Conservation (phyloP, 2,329 filamentous ascomycete species). For the Aspergillus neotritici region DNA sequence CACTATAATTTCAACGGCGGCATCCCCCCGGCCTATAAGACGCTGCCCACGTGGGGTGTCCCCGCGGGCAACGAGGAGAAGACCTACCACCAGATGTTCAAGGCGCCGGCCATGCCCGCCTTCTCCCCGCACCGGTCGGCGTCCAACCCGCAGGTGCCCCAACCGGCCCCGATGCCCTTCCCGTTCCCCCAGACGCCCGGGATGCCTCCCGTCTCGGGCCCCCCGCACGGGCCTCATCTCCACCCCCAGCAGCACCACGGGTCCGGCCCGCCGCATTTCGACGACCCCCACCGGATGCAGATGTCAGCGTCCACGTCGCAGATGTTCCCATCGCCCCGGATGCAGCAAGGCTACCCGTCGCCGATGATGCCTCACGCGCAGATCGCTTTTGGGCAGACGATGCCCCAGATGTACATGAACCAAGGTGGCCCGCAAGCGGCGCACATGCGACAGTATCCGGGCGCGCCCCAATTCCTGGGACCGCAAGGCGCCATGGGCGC, state of each 20-base stretch:
- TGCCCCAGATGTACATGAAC: conserved; percentile 65
- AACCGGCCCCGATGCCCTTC: conserved; percentile 77
- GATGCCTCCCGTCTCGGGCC: conserved; percentile 62
- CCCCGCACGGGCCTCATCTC: conserved; percentile 72
- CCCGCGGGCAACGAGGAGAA: conserved; percentile 66
- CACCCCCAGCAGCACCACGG: conserved; percentile 69
- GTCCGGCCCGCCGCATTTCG: conserved; percentile 62
- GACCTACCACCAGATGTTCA: conserved; percentile 75
- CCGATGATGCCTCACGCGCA: conserved; percentile 65
- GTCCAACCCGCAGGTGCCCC: conserved; percentile 63
- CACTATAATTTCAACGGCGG: conserved; percentile 71
- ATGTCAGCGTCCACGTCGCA: conserved; percentile 77
- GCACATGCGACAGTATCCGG: conserved; percentile 66
- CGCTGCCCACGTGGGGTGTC: conserved; percentile 76
- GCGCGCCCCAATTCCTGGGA: conserved; percentile 65
- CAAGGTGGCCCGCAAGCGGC: conserved; percentile 65
- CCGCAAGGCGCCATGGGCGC: conserved; percentile 65
- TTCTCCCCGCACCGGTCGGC: conserved; percentile 62
- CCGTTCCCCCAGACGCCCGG: conserved; percentile 73
- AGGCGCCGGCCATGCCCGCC: conserved; percentile 57
- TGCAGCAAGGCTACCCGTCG: conserved; percentile 64
- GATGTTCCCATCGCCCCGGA: conserved; percentile 77
- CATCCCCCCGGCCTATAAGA: conserved; percentile 79
- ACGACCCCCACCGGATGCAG: conserved; percentile 80
- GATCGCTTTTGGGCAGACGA: conserved; percentile 65